A percentile compares a stretch with the other conserved stretches of the same genome.
Conservation (phyloP, 768 basidiomycete species). For the Rhizopogon vesiculosus region DNA sequence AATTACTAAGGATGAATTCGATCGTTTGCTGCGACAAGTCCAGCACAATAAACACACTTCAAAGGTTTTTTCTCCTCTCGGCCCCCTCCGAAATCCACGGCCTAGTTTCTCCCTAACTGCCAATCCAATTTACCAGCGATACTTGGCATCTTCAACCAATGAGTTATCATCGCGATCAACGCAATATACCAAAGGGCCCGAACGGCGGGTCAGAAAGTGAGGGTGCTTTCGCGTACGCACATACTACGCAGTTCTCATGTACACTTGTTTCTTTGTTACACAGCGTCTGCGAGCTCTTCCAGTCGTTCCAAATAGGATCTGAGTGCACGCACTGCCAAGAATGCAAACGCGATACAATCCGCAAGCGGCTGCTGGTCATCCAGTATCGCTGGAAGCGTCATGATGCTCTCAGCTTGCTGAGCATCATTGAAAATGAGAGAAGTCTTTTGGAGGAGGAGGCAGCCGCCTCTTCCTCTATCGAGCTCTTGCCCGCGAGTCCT, state of each 20-base stretch:
- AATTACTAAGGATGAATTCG: slow-evolving; percentile 16
- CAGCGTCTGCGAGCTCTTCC: slow-evolving; percentile 22
- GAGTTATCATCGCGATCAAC: slow-evolving; percentile 18
- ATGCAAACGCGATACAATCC: slow-evolving; percentile 23
- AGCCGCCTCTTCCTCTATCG: slow-evolving; percentile 10
- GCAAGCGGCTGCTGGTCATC: slow-evolving; percentile 19
- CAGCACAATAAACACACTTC: slow-evolving; percentile 20
- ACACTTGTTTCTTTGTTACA: background rate
- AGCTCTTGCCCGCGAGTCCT: slow-evolving; percentile 11
- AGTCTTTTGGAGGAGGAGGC: slow-evolving; percentile 25
- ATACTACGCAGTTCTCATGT: slow-evolving; percentile 1
- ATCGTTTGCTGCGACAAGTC: slow-evolving; percentile 21
- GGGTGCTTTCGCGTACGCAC: slow-evolving; percentile 4
- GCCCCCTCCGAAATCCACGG: slow-evolving; percentile 20
- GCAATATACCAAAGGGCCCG: slow-evolving; percentile 13
- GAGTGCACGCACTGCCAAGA: slow-evolving; percentile 23
- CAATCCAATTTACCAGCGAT: slow-evolving; percentile 12
- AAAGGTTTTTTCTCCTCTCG: slow-evolving; percentile 26
- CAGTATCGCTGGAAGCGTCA: slow-evolving; percentile 10
- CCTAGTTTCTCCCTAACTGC: slow-evolving; percentile 9
- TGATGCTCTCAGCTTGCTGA: background rate
- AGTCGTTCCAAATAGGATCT: slow-evolving; percentile 13
- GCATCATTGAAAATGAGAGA: slow-evolving; percentile 21
- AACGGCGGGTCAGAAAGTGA: slow-evolving; percentile 23
- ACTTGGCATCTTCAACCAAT: slow-evolving; percentile 18